Percentiles rank a stretch among this genome's conserved stretches.
Evolutionary conservation across 2,329 filamentous ascomycete genomes (phyloP).

Genomic region (Aspergillus hiratsukae): DNA sequence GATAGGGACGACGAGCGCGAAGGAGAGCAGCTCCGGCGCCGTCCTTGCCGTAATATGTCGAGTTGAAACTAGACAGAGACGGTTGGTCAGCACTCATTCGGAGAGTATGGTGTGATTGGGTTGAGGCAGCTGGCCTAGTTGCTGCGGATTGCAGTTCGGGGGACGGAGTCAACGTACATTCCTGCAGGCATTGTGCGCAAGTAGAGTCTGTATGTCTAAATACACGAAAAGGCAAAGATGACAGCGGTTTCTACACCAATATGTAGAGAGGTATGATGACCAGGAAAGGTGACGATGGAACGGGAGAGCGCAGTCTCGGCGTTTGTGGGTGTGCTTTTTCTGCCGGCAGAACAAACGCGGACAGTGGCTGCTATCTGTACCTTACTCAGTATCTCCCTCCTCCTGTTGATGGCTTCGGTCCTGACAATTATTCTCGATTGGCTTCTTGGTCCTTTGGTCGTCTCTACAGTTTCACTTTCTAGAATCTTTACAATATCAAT

Average conservation of each 20-base stretch:
- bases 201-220: not conserved
- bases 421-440: not conserved
- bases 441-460: not conserved
- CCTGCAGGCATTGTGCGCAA: conserved; percentile 17
- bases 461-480: not conserved
- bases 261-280: not conserved
- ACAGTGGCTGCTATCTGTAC: not conserved
- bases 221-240: not conserved
- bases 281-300: not conserved
- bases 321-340: not conserved
- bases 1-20: conserved; percentile 84
- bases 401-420: not conserved
- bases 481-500: not conserved
- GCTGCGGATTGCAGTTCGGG: not conserved
- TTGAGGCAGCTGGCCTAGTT: not conserved
- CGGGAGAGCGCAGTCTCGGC: not conserved
- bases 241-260: not conserved
- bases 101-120: conserved; percentile 5
- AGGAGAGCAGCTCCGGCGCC: conserved; percentile 84
- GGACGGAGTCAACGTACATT: conserved; percentile 14
- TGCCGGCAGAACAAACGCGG: not conserved
- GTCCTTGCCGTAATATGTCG: conserved; percentile 88
- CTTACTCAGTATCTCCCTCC: not conserved
- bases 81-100: not conserved
- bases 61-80: conserved; percentile 51